A percentile compares a stretch with the other conserved stretches of the same genome.
Conservation (phyloP, 164 flowering plant species). For the Chloranthus sessilifolius region DNA sequence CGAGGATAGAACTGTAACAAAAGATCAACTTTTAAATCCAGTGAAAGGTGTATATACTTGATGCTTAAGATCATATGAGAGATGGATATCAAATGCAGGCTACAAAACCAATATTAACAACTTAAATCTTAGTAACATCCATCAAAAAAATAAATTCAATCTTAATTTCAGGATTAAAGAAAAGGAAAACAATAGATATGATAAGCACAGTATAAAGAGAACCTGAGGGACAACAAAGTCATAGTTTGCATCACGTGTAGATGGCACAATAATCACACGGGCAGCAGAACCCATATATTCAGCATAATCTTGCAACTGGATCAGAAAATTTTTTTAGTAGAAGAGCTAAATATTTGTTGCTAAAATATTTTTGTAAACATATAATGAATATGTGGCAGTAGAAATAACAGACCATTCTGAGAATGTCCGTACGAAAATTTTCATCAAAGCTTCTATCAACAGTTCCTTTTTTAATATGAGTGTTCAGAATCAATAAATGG, state of each 20-base stretch:
- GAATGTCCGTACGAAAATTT: constrained; percentile 61
- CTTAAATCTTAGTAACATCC: neutral
- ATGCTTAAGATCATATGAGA: constrained; percentile 34
- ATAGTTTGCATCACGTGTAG: constrained; percentile 85
- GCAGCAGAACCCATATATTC: constrained; percentile 76
- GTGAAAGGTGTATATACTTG: constrained; percentile 46
- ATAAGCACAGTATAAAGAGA: neutral
- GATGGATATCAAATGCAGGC: constrained; percentile 67
- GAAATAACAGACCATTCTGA: constrained; percentile 52
- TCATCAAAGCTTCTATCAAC: constrained; percentile 64
- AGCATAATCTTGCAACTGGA: constrained; percentile 81
- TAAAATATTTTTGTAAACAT: too few species aligned
- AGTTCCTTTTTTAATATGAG: constrained; percentile 67
- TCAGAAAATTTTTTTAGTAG: too few species aligned
- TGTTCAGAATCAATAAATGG: constrained; percentile 98
- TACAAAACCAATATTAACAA: constrained; percentile 29
- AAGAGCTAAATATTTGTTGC: too few species aligned
- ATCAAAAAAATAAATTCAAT: neutral
- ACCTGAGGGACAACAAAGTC: constrained; percentile 99
- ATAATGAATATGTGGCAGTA: too few species aligned
- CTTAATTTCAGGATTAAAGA: neutral
- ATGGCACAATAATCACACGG: constrained; percentile 81
- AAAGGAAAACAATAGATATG: neutral
- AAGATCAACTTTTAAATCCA: constrained; percentile 2
- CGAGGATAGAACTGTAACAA: neutral